Base-by-base conservation (phyloP, 2,329 filamentous ascomycete species). In the Leptographium procerum region DNA sequence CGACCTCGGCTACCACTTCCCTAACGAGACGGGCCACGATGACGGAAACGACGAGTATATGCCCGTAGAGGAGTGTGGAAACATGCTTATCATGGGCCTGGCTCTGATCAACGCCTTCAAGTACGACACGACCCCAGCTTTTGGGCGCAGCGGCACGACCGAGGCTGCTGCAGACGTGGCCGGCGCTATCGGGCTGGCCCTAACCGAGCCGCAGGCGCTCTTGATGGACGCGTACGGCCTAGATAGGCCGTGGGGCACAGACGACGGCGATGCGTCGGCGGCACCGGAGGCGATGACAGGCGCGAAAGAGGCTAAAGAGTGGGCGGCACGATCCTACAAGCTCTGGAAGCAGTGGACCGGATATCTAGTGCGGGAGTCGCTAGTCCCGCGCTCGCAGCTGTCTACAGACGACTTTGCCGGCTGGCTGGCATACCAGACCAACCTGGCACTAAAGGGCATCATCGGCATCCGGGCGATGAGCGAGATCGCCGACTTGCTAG, bases 401-500 rank as follows among this genome's bases (percentile, higher is more conserved):
- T 88, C 82, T 55, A 91, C 87, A 13, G 87, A 91, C 65, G 87
- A 91, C 68, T 90, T 90, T 66, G 87, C 87, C 19, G 87, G 87
- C 52, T 86, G 84, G 80, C 75, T 90, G 52, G 81, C 85, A 11
- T 80, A 89, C 55, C 86, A 89, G 68, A 89, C 86, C 1, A 90
- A 90, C 64, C 73, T 91, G 54, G 87, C 87, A 1, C 73, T 90
- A 47, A 91, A 90, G 69, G 87, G 87, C 34, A 89, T 90, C 61
- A 79, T 91, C 60, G 87, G 87, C 28, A 89, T 90, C 71, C 85
- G 86, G 66, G 87, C 87, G 36, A 90, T 90, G 84, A 83, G 83
- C 66, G 82, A 87, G 64, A 75, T 90, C 11, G 79, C 87, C 2
- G 72, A 76, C 31, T 69, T 87, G 3, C 73, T 83, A 34, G 84